Conservation (phyloP, 2,329 filamentous ascomycete genomes). For the Tolypocladium nubicola region DNA sequence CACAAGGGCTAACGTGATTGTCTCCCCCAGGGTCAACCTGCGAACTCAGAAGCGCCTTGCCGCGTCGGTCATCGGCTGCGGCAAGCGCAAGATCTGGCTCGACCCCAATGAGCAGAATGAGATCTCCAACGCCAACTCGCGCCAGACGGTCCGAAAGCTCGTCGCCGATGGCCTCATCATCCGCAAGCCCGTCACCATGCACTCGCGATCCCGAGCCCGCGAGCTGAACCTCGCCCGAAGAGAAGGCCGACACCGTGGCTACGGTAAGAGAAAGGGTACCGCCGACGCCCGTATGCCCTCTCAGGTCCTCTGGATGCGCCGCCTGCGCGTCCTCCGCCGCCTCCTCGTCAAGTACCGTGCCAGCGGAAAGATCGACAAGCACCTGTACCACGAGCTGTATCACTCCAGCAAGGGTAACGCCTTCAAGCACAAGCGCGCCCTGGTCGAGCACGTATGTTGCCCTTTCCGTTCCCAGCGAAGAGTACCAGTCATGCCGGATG, state of each 20-base stretch:
- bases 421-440: constrained; percentile 99
- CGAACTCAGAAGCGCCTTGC: constrained; percentile 99
- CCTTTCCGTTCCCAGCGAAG: constrained; percentile 7
- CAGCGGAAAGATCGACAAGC: constrained; percentile 99
- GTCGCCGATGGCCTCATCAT: constrained; percentile 99
- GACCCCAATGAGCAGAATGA: constrained; percentile 99
- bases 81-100: constrained; percentile 99
- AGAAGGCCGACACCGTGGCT: constrained; percentile 95
- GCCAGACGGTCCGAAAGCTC: constrained; percentile 99
- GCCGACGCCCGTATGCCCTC: constrained; percentile 98
- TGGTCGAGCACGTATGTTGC: constrained; percentile 95
- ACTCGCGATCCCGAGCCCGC: constrained; percentile 93
- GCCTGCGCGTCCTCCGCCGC: constrained; percentile 96
- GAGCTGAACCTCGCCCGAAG: constrained; percentile 90
- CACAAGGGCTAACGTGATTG: constrained; percentile 16
- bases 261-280: constrained; percentile 99
- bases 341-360: constrained; percentile 99
- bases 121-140: constrained; percentile 99
- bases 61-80: constrained; percentile 95
- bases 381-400: constrained; percentile 99
- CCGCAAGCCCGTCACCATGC: constrained; percentile 99
- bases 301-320: constrained; percentile 99
- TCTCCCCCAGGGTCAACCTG: constrained; percentile 80
- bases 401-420: constrained; percentile 99
- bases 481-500: too few species aligned